Percentiles rank a stretch among this genome's conserved stretches.
Evolutionary conservation across 768 basidiomycete genomes (phyloP).

Genomic region (Collybia nuda): DNA sequence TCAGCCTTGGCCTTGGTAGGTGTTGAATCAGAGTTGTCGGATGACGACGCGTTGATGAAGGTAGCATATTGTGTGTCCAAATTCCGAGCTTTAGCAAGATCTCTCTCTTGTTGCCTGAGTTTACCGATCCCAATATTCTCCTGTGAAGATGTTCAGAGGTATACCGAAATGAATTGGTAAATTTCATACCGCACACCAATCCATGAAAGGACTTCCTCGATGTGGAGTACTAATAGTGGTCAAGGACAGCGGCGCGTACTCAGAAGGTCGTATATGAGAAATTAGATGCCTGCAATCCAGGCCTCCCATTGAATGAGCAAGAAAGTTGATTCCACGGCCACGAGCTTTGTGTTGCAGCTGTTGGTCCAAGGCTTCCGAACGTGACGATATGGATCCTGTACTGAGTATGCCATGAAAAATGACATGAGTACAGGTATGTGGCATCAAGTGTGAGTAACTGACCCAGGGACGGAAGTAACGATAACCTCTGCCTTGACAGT

Average conservation of each 20-base stretch:
- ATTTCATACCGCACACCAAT: constrained; percentile 85
- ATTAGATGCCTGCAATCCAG: constrained; percentile 94
- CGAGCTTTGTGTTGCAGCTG: constrained; percentile 64
- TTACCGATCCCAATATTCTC: constrained; percentile 92
- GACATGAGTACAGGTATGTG: background rate
- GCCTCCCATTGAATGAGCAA: constrained; percentile 98
- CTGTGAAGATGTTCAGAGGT: constrained; percentile 30
- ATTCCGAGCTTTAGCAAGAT: constrained; percentile 17
- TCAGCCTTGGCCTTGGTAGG: constrained; percentile 24
- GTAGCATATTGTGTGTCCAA: background rate
- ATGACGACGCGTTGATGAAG: constrained; percentile 1
- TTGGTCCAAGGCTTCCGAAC: constrained; percentile 74
- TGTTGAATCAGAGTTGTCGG: background rate
- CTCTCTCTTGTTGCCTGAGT: constrained; percentile 38
- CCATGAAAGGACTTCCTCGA: constrained; percentile 97
- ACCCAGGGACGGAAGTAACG: constrained; percentile 94
- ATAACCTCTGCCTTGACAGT: constrained; percentile 92
- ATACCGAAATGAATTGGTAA: constrained; percentile 10
- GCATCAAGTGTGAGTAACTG: constrained; percentile 22
- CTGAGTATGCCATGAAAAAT: constrained; percentile 35
- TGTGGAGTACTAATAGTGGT: constrained; percentile 93
- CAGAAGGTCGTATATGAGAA: constrained; percentile 75
- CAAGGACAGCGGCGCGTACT: constrained; percentile 84
- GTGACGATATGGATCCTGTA: constrained; percentile 84
- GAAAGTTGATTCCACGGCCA: constrained; percentile 85